Percentiles rank a stretch among this genome's conserved stretches.
These are phyloP conservation scores for Bruguiera parviflora DNA, from an alignment of 345 rosid species.

Conservation along the genomic window DNA sequence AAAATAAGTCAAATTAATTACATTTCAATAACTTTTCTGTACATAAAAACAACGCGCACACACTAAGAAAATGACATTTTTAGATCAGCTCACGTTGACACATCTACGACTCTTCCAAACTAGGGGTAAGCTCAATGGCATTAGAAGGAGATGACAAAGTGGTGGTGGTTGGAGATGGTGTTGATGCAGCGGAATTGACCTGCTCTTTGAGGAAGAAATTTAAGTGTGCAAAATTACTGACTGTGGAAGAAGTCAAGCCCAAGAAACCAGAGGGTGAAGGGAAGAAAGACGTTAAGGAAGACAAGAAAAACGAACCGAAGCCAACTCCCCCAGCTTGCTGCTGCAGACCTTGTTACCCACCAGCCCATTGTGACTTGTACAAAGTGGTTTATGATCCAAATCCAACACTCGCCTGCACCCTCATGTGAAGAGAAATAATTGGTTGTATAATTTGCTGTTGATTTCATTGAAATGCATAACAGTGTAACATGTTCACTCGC, in stretches of 20 bases:
- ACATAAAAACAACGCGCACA: too few relatives aligned
- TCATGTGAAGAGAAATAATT: background rate
- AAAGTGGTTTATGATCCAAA: background rate
- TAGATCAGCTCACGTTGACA: too few relatives aligned
- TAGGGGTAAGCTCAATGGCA: slow-evolving; percentile 41
- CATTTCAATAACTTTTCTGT: too few relatives aligned
- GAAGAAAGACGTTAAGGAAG: too few relatives aligned
- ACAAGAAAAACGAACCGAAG: too few relatives aligned
- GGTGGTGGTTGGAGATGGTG: slow-evolving; percentile 34
- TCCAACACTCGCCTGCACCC: background rate
- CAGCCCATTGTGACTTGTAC: background rate
- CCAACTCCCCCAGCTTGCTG: background rate
- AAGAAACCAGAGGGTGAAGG: too few relatives aligned
- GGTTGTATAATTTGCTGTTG: too few relatives aligned
- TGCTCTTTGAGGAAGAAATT: background rate
- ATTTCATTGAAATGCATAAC: too few relatives aligned
- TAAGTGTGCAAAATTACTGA: background rate
- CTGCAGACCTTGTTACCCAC: background rate
- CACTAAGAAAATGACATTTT: too few relatives aligned
- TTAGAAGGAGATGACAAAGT: slow-evolving; percentile 34
- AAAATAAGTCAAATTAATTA: too few relatives aligned
- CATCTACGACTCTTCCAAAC: too few relatives aligned
- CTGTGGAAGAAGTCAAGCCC: background rate
- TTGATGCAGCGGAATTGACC: slow-evolving; percentile 30
- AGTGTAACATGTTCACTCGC: too few relatives aligned